Evolutionary conservation across 1,284 basidiomycete genomes (phyloP).

Genomic region (Vanrija sp.): DNA sequence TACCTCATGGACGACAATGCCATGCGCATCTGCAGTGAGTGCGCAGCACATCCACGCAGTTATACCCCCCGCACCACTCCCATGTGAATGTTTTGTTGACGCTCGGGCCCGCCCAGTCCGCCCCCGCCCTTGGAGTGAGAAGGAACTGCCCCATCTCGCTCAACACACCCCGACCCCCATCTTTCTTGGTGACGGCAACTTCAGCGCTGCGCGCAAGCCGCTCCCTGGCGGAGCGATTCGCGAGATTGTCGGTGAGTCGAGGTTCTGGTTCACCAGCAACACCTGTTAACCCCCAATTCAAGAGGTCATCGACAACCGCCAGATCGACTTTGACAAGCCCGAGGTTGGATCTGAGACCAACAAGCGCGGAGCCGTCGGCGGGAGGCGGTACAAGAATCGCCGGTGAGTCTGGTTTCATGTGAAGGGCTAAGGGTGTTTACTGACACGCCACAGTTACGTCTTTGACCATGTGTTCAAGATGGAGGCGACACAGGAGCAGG

Average conservation of each 20-base stretch:
- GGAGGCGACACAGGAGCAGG: slow-evolving; percentile 72
- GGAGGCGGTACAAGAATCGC: slow-evolving; percentile 85
- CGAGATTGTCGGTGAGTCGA: slow-evolving; percentile 47
- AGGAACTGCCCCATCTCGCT: slow-evolving; percentile 75
- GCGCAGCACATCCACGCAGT: not conserved
- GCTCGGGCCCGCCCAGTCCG: slow-evolving; percentile 61
- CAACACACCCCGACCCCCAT: slow-evolving; percentile 56
- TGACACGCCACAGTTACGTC: slow-evolving; percentile 63
- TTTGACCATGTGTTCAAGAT: slow-evolving; percentile 87
- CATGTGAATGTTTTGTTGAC: not conserved
- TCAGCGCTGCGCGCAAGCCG: slow-evolving; percentile 48
- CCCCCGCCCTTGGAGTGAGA: slow-evolving; percentile 75
- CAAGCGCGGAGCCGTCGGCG: slow-evolving; percentile 58
- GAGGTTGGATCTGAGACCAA: slow-evolving; percentile 72
- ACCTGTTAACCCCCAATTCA: not conserved
- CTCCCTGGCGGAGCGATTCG: slow-evolving; percentile 33
- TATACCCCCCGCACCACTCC: not conserved
- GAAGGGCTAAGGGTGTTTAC: not conserved
- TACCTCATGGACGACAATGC: slow-evolving; percentile 22
- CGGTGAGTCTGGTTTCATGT: slow-evolving; percentile 33
- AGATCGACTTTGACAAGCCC: slow-evolving; percentile 88
- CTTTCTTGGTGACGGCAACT: slow-evolving; percentile 74
- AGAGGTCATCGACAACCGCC: slow-evolving; percentile 53
- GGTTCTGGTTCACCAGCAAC: not conserved
- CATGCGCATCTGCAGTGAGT: slow-evolving; percentile 22